phyloP scores from a whole-genome alignment of 2,329 filamentous ascomycete genomes.

The Aspergillus sp. region DNA sequence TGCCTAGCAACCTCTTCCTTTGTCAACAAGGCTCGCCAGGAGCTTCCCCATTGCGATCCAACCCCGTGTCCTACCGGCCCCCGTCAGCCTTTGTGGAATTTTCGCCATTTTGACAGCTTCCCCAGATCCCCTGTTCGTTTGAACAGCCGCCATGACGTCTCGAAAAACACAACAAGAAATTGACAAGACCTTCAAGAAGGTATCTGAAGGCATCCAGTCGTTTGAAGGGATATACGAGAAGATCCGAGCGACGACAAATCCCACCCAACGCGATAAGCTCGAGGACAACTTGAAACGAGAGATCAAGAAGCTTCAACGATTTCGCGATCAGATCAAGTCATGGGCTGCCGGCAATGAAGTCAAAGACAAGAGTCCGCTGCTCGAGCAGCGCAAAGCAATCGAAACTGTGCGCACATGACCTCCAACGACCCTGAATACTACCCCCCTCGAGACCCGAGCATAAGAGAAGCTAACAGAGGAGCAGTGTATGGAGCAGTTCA shows the following conservation, averaged over 20 bases:
- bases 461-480: conserved; percentile 19
- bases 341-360: conserved; percentile 98
- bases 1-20: not conserved
- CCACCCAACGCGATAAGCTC: conserved; percentile 94
- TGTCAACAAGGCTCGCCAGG: not conserved
- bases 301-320: conserved; percentile 98
- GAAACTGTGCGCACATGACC: conserved; percentile 66
- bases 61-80: conserved; percentile 4
- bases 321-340: conserved; percentile 98
- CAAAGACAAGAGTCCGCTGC: conserved; percentile 94
- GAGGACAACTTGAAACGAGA: conserved; percentile 98
- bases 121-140: conserved; percentile 19
- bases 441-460: not conserved
- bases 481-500: conserved; percentile 90
- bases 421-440: conserved; percentile 1
- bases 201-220: conserved; percentile 82
- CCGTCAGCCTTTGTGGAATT: conserved; percentile 10
- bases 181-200: conserved; percentile 99
- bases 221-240: conserved; percentile 98
- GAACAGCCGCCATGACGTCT: conserved; percentile 66
- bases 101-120: conserved; percentile 3
- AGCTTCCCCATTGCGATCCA: not conserved
- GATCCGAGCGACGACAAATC: conserved; percentile 87
- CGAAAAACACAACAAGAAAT: conserved; percentile 97
- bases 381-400: conserved; percentile 93